Base-by-base conservation (phyloP, 2,329 filamentous ascomycete genomes). In the Didymella keratinophila region DNA sequence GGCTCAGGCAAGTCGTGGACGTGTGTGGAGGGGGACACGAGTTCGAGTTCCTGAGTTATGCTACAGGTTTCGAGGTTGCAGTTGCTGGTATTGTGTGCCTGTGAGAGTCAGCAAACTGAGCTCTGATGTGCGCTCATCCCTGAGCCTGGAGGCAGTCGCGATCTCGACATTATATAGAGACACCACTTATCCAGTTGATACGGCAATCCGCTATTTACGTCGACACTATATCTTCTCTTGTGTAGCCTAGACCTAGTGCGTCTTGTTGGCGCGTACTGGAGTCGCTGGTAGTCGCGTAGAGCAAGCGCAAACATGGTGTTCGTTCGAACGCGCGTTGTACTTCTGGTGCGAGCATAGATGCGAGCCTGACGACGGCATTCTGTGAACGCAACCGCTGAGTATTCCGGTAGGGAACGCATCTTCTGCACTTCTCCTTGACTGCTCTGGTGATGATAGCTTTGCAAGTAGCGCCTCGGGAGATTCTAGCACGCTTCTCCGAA, bases 171-270 rank as follows among this genome's bases (percentile, higher is more conserved):
- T 8, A 12, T 4, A 12, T 12, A 16, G n/a, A 3, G 34, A 37
- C 1, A 18, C 4, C 8, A 37, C 34, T n/a, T 9, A 37, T 4
- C 34, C 16, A 6, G 2, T 18, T 6, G 4, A 2, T 18, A 30
- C 14, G 14, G 4, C 16, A 3, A 2, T 10, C 12, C 18, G 9
- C 52, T 63, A 14, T 55, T 53, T 16, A 66, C 67, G 21, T 73
- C 70, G 23, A 72, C 42, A n/a, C 62, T 69, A 27, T 71, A 66
- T 9, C 68, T 67, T 21, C 70, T 67, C 28, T 46, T 50, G 20
- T 18, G 49, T 23, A 71, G 45, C 14, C 50, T 21, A 12, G 65
- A 64, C 4, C 9, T 50, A 4, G 64, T 67, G 21, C 20, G 37
- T 32, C 39, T 61, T 2, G 59, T 70, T 2, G 69, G 67, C 20